Conservation (phyloP, 768 basidiomycete species). For the Macrolepiota dolichaula region DNA sequence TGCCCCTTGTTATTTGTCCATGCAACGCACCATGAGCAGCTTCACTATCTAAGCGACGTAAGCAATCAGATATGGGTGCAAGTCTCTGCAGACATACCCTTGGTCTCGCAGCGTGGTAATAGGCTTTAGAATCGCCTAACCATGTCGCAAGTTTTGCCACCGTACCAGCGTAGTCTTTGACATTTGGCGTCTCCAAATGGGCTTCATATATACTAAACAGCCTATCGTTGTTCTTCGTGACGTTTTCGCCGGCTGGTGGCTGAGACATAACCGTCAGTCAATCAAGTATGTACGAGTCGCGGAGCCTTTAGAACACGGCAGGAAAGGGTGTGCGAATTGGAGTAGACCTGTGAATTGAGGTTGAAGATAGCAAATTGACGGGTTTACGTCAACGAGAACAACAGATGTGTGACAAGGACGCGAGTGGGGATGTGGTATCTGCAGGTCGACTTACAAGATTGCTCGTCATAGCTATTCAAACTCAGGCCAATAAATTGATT, state of each 20-base stretch:
- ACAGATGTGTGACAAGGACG: too few species aligned
- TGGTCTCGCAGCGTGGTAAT: conserved; percentile 46
- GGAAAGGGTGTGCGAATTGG: background rate
- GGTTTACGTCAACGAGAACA: background rate
- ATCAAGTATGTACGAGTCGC: background rate
- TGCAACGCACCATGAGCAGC: conserved; percentile 38
- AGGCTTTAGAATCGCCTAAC: conserved; percentile 46
- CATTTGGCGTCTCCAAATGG: conserved; percentile 29
- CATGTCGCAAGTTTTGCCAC: conserved; percentile 40
- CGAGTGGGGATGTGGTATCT: too few species aligned
- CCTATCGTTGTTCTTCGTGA: conserved; percentile 30
- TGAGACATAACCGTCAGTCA: conserved; percentile 4
- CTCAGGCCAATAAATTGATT: too few species aligned
- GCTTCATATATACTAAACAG: conserved; percentile 33
- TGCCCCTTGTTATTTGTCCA: background rate
- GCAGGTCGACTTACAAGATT: too few species aligned
- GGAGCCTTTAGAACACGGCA: background rate
- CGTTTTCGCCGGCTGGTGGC: conserved; percentile 6
- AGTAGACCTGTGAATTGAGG: background rate
- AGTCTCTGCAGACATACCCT: conserved; percentile 35
- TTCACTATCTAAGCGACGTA: conserved; percentile 40
- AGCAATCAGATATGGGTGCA: background rate
- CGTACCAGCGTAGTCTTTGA: conserved; percentile 19
- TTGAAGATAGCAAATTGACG: background rate
- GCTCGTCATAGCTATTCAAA: too few species aligned